phyloP scores from a whole-genome alignment of 2,329 filamentous ascomycete genomes.

The Fusarium sp. region DNA sequence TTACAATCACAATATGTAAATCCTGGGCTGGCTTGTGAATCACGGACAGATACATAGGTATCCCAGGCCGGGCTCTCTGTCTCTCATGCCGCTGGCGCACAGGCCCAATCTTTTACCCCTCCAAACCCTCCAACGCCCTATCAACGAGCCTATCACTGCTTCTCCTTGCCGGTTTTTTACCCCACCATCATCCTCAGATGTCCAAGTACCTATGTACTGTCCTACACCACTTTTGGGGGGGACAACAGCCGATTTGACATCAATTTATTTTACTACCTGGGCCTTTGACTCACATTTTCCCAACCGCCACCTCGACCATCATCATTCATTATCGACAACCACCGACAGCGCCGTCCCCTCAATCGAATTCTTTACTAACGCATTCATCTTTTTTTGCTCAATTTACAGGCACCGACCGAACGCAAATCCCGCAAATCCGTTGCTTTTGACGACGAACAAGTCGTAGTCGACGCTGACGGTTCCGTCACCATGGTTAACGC shows the following conservation, averaged over 20 bases:
- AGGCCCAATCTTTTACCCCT: constrained; percentile 40
- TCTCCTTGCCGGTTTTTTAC: constrained; percentile 15
- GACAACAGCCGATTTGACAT: constrained; percentile 36
- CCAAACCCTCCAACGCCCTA: constrained; percentile 39
- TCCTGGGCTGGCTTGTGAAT: constrained; percentile 16
- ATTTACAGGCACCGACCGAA: constrained; percentile 53
- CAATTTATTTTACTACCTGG: constrained; percentile 31
- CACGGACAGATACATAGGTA: constrained; percentile 15
- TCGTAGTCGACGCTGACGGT: constrained; percentile 90
- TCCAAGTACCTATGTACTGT: constrained; percentile 40
- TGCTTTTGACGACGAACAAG: constrained; percentile 87
- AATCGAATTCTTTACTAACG: constrained; percentile 27
- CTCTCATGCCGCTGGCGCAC: constrained; percentile 15
- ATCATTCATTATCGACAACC: constrained; percentile 11
- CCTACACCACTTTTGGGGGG: constrained; percentile 36
- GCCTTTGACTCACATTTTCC: constrained; percentile 47
- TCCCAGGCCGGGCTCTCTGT: constrained; percentile 1
- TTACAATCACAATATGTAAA: neutral
- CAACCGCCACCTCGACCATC: constrained; percentile 40
- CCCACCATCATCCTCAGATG: constrained; percentile 30
- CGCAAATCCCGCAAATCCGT: constrained; percentile 91
- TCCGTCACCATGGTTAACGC: constrained; percentile 81
- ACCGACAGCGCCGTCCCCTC: constrained; percentile 14
- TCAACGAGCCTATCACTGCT: constrained; percentile 27
- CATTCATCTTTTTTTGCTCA: constrained; percentile 28